These are phyloP conservation scores for Trichophyton schoenleinii DNA, from an alignment of 2,329 filamentous ascomycete genomes.

Conservation along the genomic window DNA sequence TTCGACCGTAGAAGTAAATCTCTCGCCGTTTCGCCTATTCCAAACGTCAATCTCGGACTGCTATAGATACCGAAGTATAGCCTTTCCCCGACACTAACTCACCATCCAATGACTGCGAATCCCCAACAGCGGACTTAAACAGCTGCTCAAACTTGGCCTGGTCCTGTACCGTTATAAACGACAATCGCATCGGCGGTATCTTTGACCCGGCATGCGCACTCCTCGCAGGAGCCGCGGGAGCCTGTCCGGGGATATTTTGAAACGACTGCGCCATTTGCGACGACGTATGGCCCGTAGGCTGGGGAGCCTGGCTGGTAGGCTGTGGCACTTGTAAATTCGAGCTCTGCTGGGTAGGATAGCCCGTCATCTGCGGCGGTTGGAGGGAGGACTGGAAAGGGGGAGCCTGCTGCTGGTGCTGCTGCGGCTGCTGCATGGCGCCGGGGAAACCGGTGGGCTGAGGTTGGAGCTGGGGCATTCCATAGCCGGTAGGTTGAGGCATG, in stretches of 20 bases:
- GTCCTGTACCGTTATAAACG: constrained; percentile 89
- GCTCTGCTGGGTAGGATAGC: constrained; percentile 39
- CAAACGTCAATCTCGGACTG: not conserved
- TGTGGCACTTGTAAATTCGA: constrained; percentile 26
- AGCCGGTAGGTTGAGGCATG: constrained; percentile 55
- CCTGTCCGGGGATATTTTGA: constrained; percentile 35
- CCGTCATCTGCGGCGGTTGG: constrained; percentile 36
- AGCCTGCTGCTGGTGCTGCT: constrained; percentile 28
- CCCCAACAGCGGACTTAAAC: constrained; percentile 88
- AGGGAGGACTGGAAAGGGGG: constrained; percentile 13
- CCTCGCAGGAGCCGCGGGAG: constrained; percentile 47
- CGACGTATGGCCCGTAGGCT: constrained; percentile 41
- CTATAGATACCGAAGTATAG: not conserved
- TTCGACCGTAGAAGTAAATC: constrained; percentile 82
- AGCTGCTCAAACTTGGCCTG: constrained; percentile 95
- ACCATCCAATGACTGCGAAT: constrained; percentile 72
- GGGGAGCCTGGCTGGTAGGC: not conserved
- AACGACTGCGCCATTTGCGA: constrained; percentile 54
- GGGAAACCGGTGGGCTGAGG: constrained; percentile 39
- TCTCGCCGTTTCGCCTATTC: constrained; percentile 62
- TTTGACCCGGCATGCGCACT: constrained; percentile 55
- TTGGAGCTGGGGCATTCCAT: constrained; percentile 38
- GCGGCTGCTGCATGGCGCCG: constrained; percentile 18
- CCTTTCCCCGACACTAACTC: constrained; percentile 4
- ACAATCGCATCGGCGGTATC: constrained; percentile 87